Evolutionary conservation across 345 rosid species (phyloP), one percentile per base, ranked within the genome.

Genomic region (Carallia brachiata): DNA sequence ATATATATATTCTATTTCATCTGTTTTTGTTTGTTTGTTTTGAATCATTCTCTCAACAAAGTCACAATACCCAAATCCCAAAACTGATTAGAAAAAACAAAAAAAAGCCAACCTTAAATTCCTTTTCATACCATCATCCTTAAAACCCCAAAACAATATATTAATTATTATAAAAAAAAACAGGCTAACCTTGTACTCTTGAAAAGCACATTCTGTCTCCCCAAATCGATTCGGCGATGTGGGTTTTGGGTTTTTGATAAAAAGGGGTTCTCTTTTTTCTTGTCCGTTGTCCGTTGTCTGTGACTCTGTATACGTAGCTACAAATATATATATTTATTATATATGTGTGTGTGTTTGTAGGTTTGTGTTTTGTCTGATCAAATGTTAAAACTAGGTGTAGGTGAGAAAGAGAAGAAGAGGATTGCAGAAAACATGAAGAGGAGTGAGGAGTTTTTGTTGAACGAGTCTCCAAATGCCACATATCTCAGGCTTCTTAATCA

Each of bases 351-450:
- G 12, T 47, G 1, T 64, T 18, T 57, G 16, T 36, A 5, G 36
- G 32, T 19, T 27, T 27, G 16, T 56, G 31, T 56, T 23, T 19
- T 2, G 32, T 62, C 52, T 52, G 52, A 67, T 57, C 65, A 84
- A 23, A 44, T 83, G 84, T 79, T 78, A 53, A 73, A 52, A 69
- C 75, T 70, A 15, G 74, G n/a, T 10, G 80, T 70, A 15, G 74
- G n/a, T 10, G 80, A 75, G 69, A 74, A 32, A 47, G 71, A 81
- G 69, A 67, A 69, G 59, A 66, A 69, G 59, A 66, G 27, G 74
- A 57, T 64, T 48, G n/a, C 30, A 15, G 68, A 66, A 56, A 59
- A 75, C 50, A 66, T 60, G 70, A 74, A 58, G 73, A 75, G 68
- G 40, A 58, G 77, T n/a, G 76, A 69, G 69, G 84, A 73, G 47